These are phyloP conservation scores for Cryptococcus amylolentus DNA, from an alignment of 1,284 basidiomycete species.

Conservation along the genomic window DNA sequence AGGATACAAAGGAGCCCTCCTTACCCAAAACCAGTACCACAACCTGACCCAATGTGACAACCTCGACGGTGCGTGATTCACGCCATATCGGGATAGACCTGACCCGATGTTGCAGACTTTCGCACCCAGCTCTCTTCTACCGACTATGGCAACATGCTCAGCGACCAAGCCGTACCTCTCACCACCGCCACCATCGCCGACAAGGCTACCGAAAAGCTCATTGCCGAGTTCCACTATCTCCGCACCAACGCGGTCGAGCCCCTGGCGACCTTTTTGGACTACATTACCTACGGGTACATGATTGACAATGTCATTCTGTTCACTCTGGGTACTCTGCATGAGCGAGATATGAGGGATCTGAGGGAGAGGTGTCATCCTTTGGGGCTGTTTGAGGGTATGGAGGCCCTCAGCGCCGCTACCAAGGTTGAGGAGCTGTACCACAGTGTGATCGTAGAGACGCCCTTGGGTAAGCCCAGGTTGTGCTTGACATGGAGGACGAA, in stretches of 20 bases:
- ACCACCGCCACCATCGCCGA: constrained; percentile 93
- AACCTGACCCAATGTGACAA: constrained; percentile 97
- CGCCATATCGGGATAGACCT: neutral
- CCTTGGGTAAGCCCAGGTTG: constrained; percentile 64
- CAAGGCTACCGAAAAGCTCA: constrained; percentile 89
- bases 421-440: constrained; percentile 99
- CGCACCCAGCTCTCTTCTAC: constrained; percentile 89
- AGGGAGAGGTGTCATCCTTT: constrained; percentile 95
- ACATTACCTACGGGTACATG: constrained; percentile 98
- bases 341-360: constrained; percentile 95
- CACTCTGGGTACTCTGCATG: constrained; percentile 96
- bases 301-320: constrained; percentile 98
- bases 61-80: constrained; percentile 70
- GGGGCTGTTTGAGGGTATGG: constrained; percentile 97
- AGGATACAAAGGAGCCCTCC: constrained; percentile 90
- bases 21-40: constrained; percentile 83
- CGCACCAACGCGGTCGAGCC: constrained; percentile 87
- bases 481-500: neutral
- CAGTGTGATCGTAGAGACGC: constrained; percentile 94
- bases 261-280: constrained; percentile 90
- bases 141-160: constrained; percentile 97
- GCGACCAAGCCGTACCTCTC: constrained; percentile 93
- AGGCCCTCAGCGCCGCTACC: constrained; percentile 96
- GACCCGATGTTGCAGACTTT: constrained; percentile 62
- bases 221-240: constrained; percentile 95